phyloP scores from a whole-genome alignment of 2,329 filamentous ascomycete species.

The Zopfia rhizophila region DNA sequence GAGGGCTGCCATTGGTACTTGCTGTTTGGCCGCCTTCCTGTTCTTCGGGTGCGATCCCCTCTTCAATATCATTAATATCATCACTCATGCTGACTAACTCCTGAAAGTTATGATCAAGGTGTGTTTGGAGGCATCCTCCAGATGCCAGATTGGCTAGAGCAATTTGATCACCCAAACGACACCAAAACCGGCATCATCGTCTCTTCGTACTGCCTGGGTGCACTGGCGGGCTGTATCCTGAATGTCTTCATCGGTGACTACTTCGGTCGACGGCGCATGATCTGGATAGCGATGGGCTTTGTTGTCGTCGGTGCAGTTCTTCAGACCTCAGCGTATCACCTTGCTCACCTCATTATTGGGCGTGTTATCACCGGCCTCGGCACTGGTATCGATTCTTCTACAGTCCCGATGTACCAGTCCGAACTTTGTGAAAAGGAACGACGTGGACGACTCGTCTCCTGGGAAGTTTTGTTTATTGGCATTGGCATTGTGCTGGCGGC shows the following conservation, averaged over 20 bases:
- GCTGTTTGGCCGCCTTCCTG: constrained; percentile 31
- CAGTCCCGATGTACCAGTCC: constrained; percentile 56
- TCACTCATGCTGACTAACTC: too few species aligned
- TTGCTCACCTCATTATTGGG: constrained; percentile 21
- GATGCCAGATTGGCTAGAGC: constrained; percentile 56
- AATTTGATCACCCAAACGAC: constrained; percentile 52
- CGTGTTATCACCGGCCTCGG: constrained; percentile 23
- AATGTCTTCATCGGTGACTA: constrained; percentile 22
- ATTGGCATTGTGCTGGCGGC: constrained; percentile 49
- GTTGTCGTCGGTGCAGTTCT: constrained; percentile 17
- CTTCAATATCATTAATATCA: too few species aligned
- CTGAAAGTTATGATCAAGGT: constrained; percentile 60
- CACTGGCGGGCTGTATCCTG: constrained; percentile 49
- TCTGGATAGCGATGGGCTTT: constrained; percentile 21
- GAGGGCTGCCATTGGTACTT: constrained; percentile 19
- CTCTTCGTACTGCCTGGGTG: constrained; percentile 57
- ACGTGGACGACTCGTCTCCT: constrained; percentile 45
- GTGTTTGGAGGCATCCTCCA: constrained; percentile 61
- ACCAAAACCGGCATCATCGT: constrained; percentile 56
- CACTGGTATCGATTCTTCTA: constrained; percentile 41
- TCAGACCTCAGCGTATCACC: constrained; percentile 13
- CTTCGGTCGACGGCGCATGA: constrained; percentile 16
- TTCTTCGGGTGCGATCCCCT: too few species aligned
- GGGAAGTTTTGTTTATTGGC: constrained; percentile 52
- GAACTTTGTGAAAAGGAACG: constrained; percentile 58